These are phyloP conservation scores for Penicillium robsamsonii DNA, from an alignment of 495 filamentous ascomycete species.

Conservation along the genomic window DNA sequence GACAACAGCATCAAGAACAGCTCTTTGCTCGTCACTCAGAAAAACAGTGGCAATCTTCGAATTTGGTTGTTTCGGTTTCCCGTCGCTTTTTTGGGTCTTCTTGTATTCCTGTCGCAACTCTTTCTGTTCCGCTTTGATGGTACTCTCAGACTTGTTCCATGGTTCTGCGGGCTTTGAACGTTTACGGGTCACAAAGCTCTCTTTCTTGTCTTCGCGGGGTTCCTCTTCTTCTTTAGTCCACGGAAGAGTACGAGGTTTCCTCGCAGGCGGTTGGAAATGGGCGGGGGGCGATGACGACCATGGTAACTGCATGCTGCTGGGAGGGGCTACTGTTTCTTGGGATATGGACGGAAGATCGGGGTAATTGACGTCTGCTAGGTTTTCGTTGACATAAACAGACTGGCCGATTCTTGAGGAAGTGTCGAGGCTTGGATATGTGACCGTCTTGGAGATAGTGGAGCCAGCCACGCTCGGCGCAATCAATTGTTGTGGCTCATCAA, in stretches of 20 bases:
- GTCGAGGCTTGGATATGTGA: slow-evolving; percentile 27
- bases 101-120: slow-evolving; percentile 64
- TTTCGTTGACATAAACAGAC: slow-evolving; percentile 8
- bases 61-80: slow-evolving; percentile 15
- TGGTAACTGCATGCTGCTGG: slow-evolving; percentile 55
- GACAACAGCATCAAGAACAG: slow-evolving; percentile 77
- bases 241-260: slow-evolving; percentile 54
- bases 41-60: slow-evolving; percentile 58
- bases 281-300: slow-evolving; percentile 65
- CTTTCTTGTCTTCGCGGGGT: slow-evolving; percentile 27
- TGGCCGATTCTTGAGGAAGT: slow-evolving; percentile 13
- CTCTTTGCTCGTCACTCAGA: slow-evolving; percentile 80
- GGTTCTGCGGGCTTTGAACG: slow-evolving; percentile 49
- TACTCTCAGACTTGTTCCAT: slow-evolving; percentile 83
- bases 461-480: slow-evolving; percentile 21
- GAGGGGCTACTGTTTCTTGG: slow-evolving; percentile 32
- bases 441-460: slow-evolving; percentile 16
- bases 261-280: slow-evolving; percentile 38
- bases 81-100: slow-evolving; percentile 37
- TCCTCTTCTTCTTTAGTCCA: slow-evolving; percentile 47
- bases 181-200: slow-evolving; percentile 29
- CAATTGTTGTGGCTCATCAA: slow-evolving; percentile 42
- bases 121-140: slow-evolving; percentile 79
- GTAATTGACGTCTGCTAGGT: slow-evolving; percentile 36
- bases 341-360: slow-evolving; percentile 40